Base-by-base conservation (phyloP, 495 filamentous ascomycete genomes). In the Podospora didyma region DNA sequence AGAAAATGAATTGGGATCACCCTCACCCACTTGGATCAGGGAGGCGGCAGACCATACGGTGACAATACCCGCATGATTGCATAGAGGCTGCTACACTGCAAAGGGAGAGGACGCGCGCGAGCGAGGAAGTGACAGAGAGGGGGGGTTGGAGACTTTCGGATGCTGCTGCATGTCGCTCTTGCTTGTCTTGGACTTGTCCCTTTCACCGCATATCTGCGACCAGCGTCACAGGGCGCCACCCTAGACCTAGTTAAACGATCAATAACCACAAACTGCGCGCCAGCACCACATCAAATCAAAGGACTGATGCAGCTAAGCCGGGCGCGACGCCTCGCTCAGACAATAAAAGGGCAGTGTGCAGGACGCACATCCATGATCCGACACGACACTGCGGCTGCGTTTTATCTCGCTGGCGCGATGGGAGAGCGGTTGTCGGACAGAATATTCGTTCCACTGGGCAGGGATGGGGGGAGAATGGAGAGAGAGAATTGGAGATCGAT, bases 141-240 rank as follows among this genome's bases (percentile, higher is more conserved):
- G 16, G 34, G 34, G 39, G 39, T 17, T 42, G 39, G 39, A 42
- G 39, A 42, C 14, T 10, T 4, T 17, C 39, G 12, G 39, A 14
- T 17, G n/a, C 14, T 42, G 39, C 26, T 3, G 26, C 26, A 4
- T 31, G 26, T 31, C 9, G 49, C 52, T 53, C 51, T 47, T 49
- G 50, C 51, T 23, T 48, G 56, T 59, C 56, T 59, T 53, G 56
- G 50, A 53, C n/a, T 42, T 31, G 26, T 42, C 39, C 12, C 39
- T 42, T 59, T 53, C 56, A 59, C 56, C 56, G 56, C 56, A 59
- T 59, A 28, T 59, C 52, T 54, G 54, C 47, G 37, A 42, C 39
- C 2, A 42, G 6, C 14, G 39, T 17, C 39, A 42, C 39, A 42
- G n/a, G 39, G 14, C 39, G 5, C 5, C 39, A 14, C 39, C 39